These are phyloP conservation scores for Aspergillus affinis DNA, from an alignment of 495 filamentous ascomycete genomes.

Conservation along the genomic window DNA sequence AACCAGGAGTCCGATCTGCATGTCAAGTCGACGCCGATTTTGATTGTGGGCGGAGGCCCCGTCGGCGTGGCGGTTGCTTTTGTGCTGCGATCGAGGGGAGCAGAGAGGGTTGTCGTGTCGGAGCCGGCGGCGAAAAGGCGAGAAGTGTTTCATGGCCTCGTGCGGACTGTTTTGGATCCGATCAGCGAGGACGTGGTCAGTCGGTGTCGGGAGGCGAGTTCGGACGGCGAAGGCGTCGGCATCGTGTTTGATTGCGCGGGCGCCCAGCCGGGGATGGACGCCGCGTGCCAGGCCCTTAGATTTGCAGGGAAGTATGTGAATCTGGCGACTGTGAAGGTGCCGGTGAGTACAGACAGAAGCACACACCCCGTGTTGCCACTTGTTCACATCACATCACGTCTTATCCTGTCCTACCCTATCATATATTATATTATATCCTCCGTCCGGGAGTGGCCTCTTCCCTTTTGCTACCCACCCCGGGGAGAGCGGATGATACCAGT, in stretches of 20 bases:
- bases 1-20: constrained; percentile 14
- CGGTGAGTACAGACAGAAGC: too few relatives aligned
- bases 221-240: constrained; percentile 41
- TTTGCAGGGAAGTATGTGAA: constrained; percentile 53
- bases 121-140: constrained; percentile 8
- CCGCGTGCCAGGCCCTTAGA: constrained; percentile 39
- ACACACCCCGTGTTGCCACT: too few relatives aligned
- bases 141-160: not conserved
- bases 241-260: constrained; percentile 55
- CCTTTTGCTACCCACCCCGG: not conserved
- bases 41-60: constrained; percentile 57
- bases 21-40: constrained; percentile 39
- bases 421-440: not conserved
- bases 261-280: constrained; percentile 41
- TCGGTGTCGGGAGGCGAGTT: constrained; percentile 32
- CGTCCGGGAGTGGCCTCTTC: too few relatives aligned
- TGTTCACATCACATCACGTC: not conserved
- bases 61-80: constrained; percentile 56
- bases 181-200: constrained; percentile 42
- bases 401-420: too few relatives aligned
- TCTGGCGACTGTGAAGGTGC: constrained; percentile 51
- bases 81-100: constrained; percentile 46
- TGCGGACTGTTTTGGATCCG: constrained; percentile 43
- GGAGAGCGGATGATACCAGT: constrained; percentile 27
- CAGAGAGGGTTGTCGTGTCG: constrained; percentile 29